These are phyloP conservation scores for Leishmania braziliensis DNA, from an alignment of 208 protist genomes.

Conservation along the genomic window DNA sequence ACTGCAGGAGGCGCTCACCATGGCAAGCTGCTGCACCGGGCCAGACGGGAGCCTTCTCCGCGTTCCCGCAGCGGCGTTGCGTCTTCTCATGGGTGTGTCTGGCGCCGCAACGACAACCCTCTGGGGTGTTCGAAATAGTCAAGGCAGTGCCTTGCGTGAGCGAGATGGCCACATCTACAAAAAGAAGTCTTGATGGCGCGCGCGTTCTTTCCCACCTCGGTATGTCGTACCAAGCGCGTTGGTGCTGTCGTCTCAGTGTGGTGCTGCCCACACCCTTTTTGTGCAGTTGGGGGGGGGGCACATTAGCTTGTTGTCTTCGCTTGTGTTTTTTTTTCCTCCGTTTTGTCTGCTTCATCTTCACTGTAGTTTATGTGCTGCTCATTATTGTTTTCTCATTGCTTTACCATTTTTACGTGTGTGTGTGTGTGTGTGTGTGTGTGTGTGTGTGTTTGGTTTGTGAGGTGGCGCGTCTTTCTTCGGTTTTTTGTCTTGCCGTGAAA, in stretches of 20 bases:
- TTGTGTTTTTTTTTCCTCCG: neutral
- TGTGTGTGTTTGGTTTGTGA: neutral
- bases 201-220: neutral
- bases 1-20: conserved; percentile 31
- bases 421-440: neutral
- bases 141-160: conserved; percentile 21
- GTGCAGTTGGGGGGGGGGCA: neutral
- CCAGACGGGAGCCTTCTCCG: conserved; percentile 30
- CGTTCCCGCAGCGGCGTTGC: conserved; percentile 37
- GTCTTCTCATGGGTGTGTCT: conserved; percentile 40
- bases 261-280: neutral
- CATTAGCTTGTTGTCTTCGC: neutral
- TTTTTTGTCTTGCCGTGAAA: neutral
- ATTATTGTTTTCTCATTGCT: neutral
- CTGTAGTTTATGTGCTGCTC: neutral
- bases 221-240: neutral
- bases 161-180: conserved; percentile 37
- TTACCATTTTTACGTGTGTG: neutral
- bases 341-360: neutral
- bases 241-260: neutral
- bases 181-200: conserved; percentile 7
- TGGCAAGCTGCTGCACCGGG: conserved; percentile 36
- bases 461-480: neutral
- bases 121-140: conserved; percentile 40
- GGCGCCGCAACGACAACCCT: conserved; percentile 37